Base-by-base conservation (phyloP, 495 filamentous ascomycete species). In the Neohortaea acidophila region DNA sequence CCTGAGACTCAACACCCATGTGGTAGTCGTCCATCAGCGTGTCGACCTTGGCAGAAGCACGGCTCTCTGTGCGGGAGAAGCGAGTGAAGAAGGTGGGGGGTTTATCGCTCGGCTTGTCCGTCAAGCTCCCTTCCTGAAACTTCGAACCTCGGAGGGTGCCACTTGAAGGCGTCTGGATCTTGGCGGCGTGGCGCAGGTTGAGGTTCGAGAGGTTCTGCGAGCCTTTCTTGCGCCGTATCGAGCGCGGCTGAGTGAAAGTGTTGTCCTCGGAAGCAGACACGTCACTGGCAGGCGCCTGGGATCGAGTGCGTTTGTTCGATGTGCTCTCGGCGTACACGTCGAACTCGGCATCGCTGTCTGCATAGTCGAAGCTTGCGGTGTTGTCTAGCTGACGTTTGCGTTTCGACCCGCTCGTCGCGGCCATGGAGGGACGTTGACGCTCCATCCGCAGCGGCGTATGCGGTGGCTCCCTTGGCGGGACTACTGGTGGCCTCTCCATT, bases 1-100 rank as follows among this genome's bases (percentile, higher is more conserved):
- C 28, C 4, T 4, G 28, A 12, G 28, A 8, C 12, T 8, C 31
- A 6, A 2, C 9, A 8, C 17, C 39, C 1, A 41, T 39, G 12
- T 45, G 23, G 43, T 55, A 55, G 20, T 48, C 52, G 10, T 49
- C 49, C 52, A 55, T 55, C 6, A 55, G 46, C 33, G 47, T 34
- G 21, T 55, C 52, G 6, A 52, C 49, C 21, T 45, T 38, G 20
- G 21, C 30, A 14, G 39, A 40, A 24, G 44, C 45, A n/a, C 34
- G 36, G 34, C 47, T 50, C 8, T 45, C 47, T 2, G 42, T 50
- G 28, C 47, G 18, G 2, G 38, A 26, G 30, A 48, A 39, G 10
- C 48, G 36, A 4, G 33, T 43, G 35, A 52, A 55, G 13, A 48
- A 45, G 22, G 49, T 55, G 11, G 52, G 49, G 2, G 52, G 52